A percentile compares a stretch with the other conserved stretches of the same genome.
phyloP scores from a whole-genome alignment of 108 stramenopile genomes.

The Skeletonema grethae region DNA sequence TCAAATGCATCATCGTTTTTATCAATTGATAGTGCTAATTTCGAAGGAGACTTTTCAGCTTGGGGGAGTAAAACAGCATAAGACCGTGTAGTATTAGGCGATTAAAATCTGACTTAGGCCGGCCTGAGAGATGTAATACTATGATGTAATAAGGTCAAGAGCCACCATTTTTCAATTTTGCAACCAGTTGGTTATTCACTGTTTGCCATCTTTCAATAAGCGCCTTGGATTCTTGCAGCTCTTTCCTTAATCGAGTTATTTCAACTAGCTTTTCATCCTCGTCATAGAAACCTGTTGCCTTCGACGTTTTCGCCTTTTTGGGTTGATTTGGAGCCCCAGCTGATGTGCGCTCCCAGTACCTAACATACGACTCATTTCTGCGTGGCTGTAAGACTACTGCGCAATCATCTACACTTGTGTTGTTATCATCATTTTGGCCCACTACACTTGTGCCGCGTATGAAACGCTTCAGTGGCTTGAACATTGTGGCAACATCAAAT shows the following conservation, averaged over 20 bases:
- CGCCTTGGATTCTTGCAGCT: conserved; percentile 49
- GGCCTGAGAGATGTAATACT: background rate
- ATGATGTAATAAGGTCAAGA: background rate
- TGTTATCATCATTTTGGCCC: conserved; percentile 5
- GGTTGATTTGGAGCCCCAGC: background rate
- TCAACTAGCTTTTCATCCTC: conserved; percentile 25
- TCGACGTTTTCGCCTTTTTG: conserved; percentile 10
- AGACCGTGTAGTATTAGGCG: too few relatives aligned
- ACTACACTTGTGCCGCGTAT: conserved; percentile 37
- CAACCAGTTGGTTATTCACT: conserved; percentile 74
- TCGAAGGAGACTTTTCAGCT: conserved; percentile 20
- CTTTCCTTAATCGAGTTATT: conserved; percentile 51
- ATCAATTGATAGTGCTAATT: background rate
- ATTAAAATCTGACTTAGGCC: too few relatives aligned
- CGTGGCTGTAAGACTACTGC: conserved; percentile 30
- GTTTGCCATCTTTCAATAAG: conserved; percentile 71
- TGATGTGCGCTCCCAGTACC: conserved; percentile 13
- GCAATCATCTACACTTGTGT: conserved; percentile 12
- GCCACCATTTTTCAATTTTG: conserved; percentile 15
- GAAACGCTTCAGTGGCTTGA: conserved; percentile 41
- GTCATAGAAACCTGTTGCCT: background rate
- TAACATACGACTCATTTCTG: conserved; percentile 9
- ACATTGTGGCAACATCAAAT: conserved; percentile 18
- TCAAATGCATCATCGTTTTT: background rate
- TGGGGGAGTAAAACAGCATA: background rate